phyloP scores from a whole-genome alignment of 148 eudicot genomes.

The Talinum fruticosum region DNA sequence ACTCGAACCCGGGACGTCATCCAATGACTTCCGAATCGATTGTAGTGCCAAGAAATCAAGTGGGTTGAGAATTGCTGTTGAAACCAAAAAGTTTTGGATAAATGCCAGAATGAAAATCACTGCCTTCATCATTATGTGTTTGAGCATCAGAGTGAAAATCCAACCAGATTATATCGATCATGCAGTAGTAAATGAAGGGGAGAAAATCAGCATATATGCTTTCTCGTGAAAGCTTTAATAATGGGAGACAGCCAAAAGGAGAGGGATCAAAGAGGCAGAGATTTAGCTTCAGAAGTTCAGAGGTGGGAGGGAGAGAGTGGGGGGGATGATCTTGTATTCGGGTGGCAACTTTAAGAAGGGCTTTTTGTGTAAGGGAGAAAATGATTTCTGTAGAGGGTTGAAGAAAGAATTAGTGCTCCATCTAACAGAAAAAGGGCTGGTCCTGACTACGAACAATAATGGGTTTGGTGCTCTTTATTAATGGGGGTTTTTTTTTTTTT shows the following conservation, averaged over 20 bases:
- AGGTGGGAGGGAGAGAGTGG: slow-evolving; percentile 12
- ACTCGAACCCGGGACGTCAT: slow-evolving; percentile 58
- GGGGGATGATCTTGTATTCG: too few species aligned
- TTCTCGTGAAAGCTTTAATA: slow-evolving; percentile 37
- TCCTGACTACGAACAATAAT: not conserved
- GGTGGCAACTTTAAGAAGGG: too few species aligned
- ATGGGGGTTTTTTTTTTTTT: too few species aligned
- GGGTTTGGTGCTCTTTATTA: slow-evolving; percentile 8
- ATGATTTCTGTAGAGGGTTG: too few species aligned
- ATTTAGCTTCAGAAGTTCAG: slow-evolving; percentile 7
- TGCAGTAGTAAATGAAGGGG: not conserved
- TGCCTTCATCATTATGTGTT: not conserved
- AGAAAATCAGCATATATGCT: not conserved
- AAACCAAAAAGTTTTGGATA: not conserved
- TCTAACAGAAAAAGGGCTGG: too few species aligned
- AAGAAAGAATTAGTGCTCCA: too few species aligned
- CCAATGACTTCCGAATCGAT: slow-evolving; percentile 50
- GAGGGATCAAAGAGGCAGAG: not conserved
- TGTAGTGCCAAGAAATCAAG: slow-evolving; percentile 76
- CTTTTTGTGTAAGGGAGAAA: too few species aligned
- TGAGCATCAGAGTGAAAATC: not conserved
- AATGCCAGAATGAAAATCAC: not conserved
- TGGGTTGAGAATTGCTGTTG: slow-evolving; percentile 56
- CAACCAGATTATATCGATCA: not conserved
- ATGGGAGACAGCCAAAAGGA: not conserved